Evolutionary conservation across 2,329 filamentous ascomycete genomes (phyloP), one percentile per base, ranked within the genome.

Genomic region (Trichoderma asperellum): DNA sequence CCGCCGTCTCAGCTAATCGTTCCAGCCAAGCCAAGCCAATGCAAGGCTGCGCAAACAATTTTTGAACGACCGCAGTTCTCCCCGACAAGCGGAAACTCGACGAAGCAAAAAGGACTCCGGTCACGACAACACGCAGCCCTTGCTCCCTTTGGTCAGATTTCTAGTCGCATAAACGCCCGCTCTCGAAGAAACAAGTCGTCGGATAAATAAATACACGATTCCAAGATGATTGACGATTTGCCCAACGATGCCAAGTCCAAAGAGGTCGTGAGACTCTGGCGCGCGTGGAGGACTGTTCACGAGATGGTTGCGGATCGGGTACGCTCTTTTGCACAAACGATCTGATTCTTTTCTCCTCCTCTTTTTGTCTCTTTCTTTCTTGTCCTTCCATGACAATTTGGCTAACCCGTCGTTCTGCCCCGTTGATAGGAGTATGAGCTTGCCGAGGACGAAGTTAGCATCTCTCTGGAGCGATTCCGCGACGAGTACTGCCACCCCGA

Each of bases 221-320:
- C 57, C 71, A 75, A 67, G 47, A 83, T 83, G 81, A 80, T 82
- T 73, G 77, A 77, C 75, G 79, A 70, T 56, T 81, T 84, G 78
- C 81, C 83, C 65, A 84, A 84, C 68, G 80, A 84, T 56, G 82
- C 82, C 72, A 85, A 84, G 79, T 80, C 83, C 73, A 85, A 86
- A 78, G 82, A 84, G 80, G 80, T 86, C 60, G 83, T 87, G 76
- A 89, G 92, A 78, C 88, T 97, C 74, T 99, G 96, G 95, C 92
- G 95, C 81, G 93, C 94, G 75, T 96, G 93, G 89, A 89, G 90
- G 81, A 99, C 96, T 10, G 90, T 94, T 60, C 93, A 97, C 81
- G 93, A 99, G 86, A 97, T 99, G 95, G 91, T 96, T 75, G 86
- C 88, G 71, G 96, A 98, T 81, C 85, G 95, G 80, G 94, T 97